These are phyloP conservation scores for Choanephora cucurbitarum DNA, from an alignment of 371 early-diverging fungal species.

Conservation along the genomic window DNA sequence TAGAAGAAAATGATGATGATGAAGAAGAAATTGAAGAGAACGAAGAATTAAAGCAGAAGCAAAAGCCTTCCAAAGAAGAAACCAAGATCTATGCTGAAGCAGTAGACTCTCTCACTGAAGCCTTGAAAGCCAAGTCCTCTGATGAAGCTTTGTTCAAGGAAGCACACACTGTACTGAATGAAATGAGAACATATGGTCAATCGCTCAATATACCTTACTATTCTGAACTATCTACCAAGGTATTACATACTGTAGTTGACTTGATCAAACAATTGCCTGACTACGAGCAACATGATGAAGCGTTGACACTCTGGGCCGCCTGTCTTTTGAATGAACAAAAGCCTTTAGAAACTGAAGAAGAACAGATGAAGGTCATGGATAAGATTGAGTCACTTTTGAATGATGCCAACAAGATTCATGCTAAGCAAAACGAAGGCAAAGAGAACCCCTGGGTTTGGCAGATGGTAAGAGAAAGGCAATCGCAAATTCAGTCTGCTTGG, in stretches of 20 bases:
- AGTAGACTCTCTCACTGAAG: conserved; percentile 18
- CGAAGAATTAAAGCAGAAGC: conserved; percentile 34
- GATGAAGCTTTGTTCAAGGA: conserved; percentile 20
- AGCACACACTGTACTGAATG: conserved; percentile 21
- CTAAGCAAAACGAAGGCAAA: conserved; percentile 19
- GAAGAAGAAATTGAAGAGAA: conserved; percentile 34
- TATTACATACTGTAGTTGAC: conserved; percentile 21
- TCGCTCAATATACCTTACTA: conserved; percentile 31
- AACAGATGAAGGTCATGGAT: conserved; percentile 16
- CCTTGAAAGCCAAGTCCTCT: background rate
- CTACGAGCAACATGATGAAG: conserved; percentile 28
- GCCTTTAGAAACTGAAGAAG: conserved; percentile 16
- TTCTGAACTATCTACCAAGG: conserved; percentile 16
- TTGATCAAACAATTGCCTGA: conserved; percentile 27
- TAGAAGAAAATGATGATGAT: conserved; percentile 24
- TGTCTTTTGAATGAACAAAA: conserved; percentile 34
- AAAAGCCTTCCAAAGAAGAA: conserved; percentile 33
- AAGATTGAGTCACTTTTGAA: conserved; percentile 24
- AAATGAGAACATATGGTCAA: conserved; percentile 34
- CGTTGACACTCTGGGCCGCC: conserved; percentile 35
- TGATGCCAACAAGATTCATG: conserved; percentile 24
- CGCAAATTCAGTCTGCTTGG: background rate
- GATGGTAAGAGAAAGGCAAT: conserved; percentile 43
- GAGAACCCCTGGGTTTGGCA: conserved; percentile 40
- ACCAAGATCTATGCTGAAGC: conserved; percentile 36